Percentiles rank a stretch among this genome's conserved stretches.
phyloP scores from a whole-genome alignment of 768 basidiomycete species.

The Boletus tomentosulus region DNA sequence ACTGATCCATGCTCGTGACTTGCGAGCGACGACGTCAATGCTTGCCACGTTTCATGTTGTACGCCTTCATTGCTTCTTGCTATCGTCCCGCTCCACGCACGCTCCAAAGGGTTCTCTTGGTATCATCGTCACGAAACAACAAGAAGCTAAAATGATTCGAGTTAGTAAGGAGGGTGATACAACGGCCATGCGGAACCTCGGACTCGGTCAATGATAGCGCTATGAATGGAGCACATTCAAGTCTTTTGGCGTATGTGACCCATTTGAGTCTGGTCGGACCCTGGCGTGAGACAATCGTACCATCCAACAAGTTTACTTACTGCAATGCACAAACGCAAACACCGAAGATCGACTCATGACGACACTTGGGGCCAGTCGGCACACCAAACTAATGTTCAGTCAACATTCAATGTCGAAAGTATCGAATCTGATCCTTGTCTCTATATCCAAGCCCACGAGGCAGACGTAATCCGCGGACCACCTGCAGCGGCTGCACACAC shows the following conservation, averaged over 20 bases:
- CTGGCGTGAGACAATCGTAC: too few species aligned
- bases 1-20: neutral
- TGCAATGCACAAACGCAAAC: conserved; percentile 27
- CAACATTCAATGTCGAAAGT: neutral
- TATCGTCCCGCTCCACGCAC: neutral
- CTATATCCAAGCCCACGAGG: conserved; percentile 72
- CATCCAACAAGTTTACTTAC: neutral
- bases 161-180: neutral
- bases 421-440: conserved; percentile 31
- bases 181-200: neutral
- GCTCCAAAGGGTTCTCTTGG: too few species aligned
- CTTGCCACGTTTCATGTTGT: neutral
- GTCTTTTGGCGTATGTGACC: too few species aligned
- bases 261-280: too few species aligned
- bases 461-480: conserved; percentile 59
- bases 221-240: too few species aligned
- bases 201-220: too few species aligned
- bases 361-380: conserved; percentile 10
- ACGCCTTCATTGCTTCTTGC: neutral
- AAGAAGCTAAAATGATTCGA: neutral
- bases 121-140: neutral
- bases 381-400: too few species aligned
- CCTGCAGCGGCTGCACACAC: conserved; percentile 35
- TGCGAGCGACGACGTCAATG: neutral
- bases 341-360: conserved; percentile 11